Percentiles rank a stretch among this genome's conserved stretches.
phyloP scores from a whole-genome alignment of 78 protist species.

The Speleostelium caveatum region DNA sequence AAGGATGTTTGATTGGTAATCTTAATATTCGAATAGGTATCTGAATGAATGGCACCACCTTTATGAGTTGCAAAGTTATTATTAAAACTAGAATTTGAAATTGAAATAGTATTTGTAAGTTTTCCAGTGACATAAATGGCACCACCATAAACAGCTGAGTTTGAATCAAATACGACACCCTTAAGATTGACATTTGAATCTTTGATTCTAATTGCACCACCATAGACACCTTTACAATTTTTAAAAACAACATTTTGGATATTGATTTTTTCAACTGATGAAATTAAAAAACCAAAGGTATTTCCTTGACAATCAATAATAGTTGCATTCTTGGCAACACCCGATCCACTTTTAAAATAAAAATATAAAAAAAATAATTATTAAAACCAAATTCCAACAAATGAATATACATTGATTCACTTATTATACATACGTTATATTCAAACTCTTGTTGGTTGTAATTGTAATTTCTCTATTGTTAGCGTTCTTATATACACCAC shows the following conservation, averaged over 20 bases:
- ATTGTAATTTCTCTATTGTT: too few species aligned
- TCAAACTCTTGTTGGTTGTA: too few species aligned
- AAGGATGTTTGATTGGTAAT: background rate
- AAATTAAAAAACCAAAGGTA: background rate
- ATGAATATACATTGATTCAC: too few species aligned
- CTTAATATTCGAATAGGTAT: background rate
- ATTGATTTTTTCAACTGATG: too few species aligned
- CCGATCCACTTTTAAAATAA: too few species aligned
- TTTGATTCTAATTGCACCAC: background rate
- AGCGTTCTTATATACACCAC: too few species aligned
- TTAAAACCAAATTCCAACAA: too few species aligned
- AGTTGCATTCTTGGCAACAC: too few species aligned
- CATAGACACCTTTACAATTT: background rate
- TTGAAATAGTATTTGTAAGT: background rate
- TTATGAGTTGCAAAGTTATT: background rate
- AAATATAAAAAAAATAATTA: too few species aligned
- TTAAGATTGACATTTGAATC: background rate
- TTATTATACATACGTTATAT: too few species aligned
- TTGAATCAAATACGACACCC: background rate
- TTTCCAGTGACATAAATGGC: background rate
- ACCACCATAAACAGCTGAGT: background rate
- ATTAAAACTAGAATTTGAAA: background rate
- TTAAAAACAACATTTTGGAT: background rate
- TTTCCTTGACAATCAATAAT: background rate
- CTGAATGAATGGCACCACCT: background rate